Percentiles rank a stretch among this genome's conserved stretches.
These are phyloP conservation scores for Scheffersomyces titani DNA, from an alignment of 1,139 yeast genomes.

Conservation along the genomic window DNA sequence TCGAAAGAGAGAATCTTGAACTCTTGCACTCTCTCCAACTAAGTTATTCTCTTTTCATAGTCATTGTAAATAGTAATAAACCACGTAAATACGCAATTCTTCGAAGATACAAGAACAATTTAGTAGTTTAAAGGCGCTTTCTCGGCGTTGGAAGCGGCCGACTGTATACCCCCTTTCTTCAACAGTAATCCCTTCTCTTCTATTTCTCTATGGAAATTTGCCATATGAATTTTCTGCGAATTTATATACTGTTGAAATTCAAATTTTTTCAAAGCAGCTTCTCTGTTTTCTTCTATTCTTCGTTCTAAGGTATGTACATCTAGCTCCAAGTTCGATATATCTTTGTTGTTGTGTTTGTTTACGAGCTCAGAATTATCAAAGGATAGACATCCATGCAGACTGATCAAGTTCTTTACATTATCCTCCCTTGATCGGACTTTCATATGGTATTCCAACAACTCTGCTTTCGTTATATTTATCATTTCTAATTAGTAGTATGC, in stretches of 20 bases:
- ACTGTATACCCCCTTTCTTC: neutral
- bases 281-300: constrained; percentile 7
- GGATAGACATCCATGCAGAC: constrained; percentile 6
- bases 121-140: constrained; percentile 5
- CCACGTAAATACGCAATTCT: neutral
- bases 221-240: constrained; percentile 20
- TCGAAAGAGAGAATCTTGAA: neutral
- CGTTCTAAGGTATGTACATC: constrained; percentile 20
- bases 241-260: constrained; percentile 17
- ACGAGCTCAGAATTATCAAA: neutral
- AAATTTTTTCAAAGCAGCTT: constrained; percentile 12
- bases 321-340: constrained; percentile 14
- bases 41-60: neutral
- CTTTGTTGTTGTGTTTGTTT: neutral
- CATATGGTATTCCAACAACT: constrained; percentile 9
- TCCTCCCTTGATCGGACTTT: constrained; percentile 4
- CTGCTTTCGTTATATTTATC: constrained; percentile 11
- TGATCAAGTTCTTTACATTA: constrained; percentile 8
- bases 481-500: neutral
- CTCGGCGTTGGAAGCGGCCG: neutral
- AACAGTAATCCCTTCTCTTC: constrained; percentile 19
- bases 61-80: constrained; percentile 1
- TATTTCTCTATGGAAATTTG: constrained; percentile 26
- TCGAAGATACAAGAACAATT: neutral
- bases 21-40: neutral